Base-by-base conservation (phyloP, 805 yeast species). In the Pichia kluyveri region DNA sequence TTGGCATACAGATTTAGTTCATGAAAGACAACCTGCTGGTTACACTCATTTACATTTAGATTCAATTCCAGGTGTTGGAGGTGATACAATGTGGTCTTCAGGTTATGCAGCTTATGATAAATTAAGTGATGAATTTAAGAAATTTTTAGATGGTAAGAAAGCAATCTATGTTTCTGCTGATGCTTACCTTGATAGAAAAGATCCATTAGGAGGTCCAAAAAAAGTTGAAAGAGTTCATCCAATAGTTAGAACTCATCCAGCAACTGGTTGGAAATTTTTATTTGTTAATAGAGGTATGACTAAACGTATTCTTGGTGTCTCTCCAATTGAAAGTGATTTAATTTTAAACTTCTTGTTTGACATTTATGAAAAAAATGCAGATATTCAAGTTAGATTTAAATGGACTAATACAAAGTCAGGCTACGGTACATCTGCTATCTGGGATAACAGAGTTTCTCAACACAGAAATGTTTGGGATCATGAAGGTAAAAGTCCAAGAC, bases 221-320 rank as follows among this genome's bases (percentile, higher is more conserved):
- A 69, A 68, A 46, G 67, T 79, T 47, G 80, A 71, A 54, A 70
- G 81, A 60, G 74, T 70, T 49, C 86, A 80, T 61, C 84, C 83
- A 3, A 52, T 80, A 23, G 72, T 80, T 31, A 72, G 84, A 65
- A 77, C 82, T 32, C 83, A 80, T 55, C 85, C 86, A 10, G 81
- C 73, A 12, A 79, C 85, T 28, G 83, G 82, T 32, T 71, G 78
- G 76, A 80, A 80, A 61, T 67, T 77, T 3, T 63, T 79, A 51
- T 79, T 67, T 52, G 77, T 77, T 36, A 76, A 77, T 60, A 69
- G 78, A 43, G 63, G 69, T 23, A 69, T 71, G 70, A 77, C 82
- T 8, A 67, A 57, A 39, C 67, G 77, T 52, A 78, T 79, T 47
- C 70, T 71, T 14, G 83, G 81, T 0, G 66, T 78, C 46, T 72